Evolutionary conservation across 768 basidiomycete species (phyloP), one percentile per base, ranked within the genome.

Genomic region (Lactifluus volemus): DNA sequence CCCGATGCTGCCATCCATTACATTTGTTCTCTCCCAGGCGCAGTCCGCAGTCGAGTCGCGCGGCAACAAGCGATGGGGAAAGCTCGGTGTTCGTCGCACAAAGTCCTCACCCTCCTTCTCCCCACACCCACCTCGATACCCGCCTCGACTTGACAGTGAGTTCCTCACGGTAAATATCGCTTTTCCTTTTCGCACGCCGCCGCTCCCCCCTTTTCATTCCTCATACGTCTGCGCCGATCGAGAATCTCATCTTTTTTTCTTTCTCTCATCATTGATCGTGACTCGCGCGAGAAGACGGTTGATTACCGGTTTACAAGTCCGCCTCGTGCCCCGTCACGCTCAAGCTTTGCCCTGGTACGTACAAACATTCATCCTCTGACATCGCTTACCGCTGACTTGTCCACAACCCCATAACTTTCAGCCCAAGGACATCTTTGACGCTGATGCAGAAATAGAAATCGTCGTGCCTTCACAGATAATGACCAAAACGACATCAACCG

Each of bases 321-420:
- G 14, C 63, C 63, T 36, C 51, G 53, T 38, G 49, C 58, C 10
- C 59, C 59, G 2, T 49, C 56, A 44, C 65, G 65, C 25, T 66
- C 65, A 17, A 66, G 65, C 57, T 65, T 58, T 32, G 63, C 65
- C 32, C 29, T 66, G 49, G 65, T 64, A 65, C 10, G 63, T 53
- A 45, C 32, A 58, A 34, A 5, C 21, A 21, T 9, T 45, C 44
- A 6, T 45, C 19, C 15, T 45, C n/a, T 10, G 44, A 17, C 41
- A 44, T n/a, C 32, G 34, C 50, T 51, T 34, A 51, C 34, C 25
- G 25, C 36, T 8, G 17, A n/a, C n/a, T 51, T n/a, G 44, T 6
- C 9, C n/a, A 12, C 17, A 12, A 11, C 34, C 25, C 25, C 25
- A 25, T 25, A 25, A 11, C 30, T 51, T 25, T 9, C 57, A 66